Base-by-base conservation (phyloP, 208 protist genomes). In the Porcisia hertigi region DNA sequence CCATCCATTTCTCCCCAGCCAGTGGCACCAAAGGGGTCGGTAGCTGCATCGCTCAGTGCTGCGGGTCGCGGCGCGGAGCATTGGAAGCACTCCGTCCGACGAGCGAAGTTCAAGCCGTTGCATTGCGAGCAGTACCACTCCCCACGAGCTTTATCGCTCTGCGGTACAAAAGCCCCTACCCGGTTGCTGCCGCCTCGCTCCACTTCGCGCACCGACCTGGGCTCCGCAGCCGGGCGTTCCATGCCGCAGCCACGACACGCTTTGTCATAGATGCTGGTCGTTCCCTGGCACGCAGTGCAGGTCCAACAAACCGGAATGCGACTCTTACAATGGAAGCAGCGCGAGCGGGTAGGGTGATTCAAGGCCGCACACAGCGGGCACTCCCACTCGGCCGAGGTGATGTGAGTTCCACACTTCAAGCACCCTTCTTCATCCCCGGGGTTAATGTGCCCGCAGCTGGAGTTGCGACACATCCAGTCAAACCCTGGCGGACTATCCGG, bases 401-500 rank as follows among this genome's bases (percentile, higher is more conserved):
- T 87, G 75, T 87, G 85, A n/a, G 67, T 76, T 39, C 82, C 83
- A 71, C 93, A 97, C 62, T 80, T 71, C 34, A 85, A 57, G 59
- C 93, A 97, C 18, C 45, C 73, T 41, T 95, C 91, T 65, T 95
- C 91, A 60, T 97, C 93, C 14, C 90, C 93, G 4, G 91, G 75
- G 70, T 95, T 95, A 45, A 94, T 85, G 39, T 89, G 83, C 0
- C 82, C 87, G 71, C 93, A 97, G 43, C 52, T 79, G 7, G 66
- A 39, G 18, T 83, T 79, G 39, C 93, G 83, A 79, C 93, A 97
- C 91, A 95, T 95, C 91, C 93, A 97, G 81, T 97, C 93, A 72
- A 94, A 94, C 30, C 91, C 90, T 1, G 91, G 90, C 34, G 91
- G 91, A 2, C 91, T 89, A 4, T 76, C 43, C 5, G 89, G 87